Evolutionary conservation across 495 filamentous ascomycete genomes (phyloP), one percentile per base, ranked within the genome.

Genomic region (Talaromyces stipitatus): DNA sequence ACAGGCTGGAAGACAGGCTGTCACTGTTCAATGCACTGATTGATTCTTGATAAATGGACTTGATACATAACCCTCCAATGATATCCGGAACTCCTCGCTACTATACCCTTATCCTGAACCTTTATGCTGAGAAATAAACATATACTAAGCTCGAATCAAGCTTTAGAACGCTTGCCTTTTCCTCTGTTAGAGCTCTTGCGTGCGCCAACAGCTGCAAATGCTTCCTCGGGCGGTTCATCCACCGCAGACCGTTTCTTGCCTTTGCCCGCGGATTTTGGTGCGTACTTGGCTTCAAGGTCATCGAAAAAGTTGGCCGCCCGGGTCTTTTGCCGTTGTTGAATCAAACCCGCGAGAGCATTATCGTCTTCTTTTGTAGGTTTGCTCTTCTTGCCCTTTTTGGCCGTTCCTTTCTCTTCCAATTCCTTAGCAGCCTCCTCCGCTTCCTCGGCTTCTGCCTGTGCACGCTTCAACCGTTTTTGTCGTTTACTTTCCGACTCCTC

Each of bases 211-310:
- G 68, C 64, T 55, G 68, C 66, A 61, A 71, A 71, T 2, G 66
- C 68, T 53, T 69, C 68, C 56, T 71, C 68, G 0, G 66, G 38
- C 27, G 68, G 68, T 56, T 69, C 68, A 56, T 69, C 64, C 14
- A 53, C 57, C 8, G 59, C 41, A 38, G 57, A 58, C 18, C 68
- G 66, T 53, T 69, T 69, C 51, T 63, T 64, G 3, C 61, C 61
- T 43, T 65, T 65, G 56, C 58, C 53, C 65, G 66, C 55, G 66
- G 65, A 36, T 61, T 65, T 22, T 23, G 63, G 58, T 46, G 76
- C 81, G 65, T 94, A 95, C 72, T 89, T 92, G 24, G 82, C 89
- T 58, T 86, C 89, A 28, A 95, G 61, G 47, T 76, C 65, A 45
- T 86, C 85, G 22, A 91, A 69, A 65, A 96, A 86, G 18, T 68